Base-by-base conservation (phyloP, 169 alveolate genomes). In the Eimeria falciformis region DNA sequence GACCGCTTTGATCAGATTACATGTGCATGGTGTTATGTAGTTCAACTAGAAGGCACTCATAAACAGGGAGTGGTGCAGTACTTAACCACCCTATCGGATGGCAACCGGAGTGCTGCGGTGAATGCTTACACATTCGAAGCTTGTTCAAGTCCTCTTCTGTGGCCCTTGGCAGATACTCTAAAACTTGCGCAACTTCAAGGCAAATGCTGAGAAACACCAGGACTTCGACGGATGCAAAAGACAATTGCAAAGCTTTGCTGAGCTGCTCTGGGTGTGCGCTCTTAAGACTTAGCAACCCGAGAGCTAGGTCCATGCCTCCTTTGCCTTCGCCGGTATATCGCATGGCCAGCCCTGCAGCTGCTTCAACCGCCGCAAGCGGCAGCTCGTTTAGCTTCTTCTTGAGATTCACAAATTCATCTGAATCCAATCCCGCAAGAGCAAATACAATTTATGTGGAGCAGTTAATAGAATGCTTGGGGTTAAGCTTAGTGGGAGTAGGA, bases 291-390 rank as follows among this genome's bases (percentile, higher is more conserved):
- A 79, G 43, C 73, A 79, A 27, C 37, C 55, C 89, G 29, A 79
- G 23, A 33, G 89, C 89, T 53, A 53, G 45, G 4, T 79, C 89
- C 89, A 55, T 27, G 56, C 89, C 89, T 53, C 89, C 89, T 55
- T 79, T 79, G 37, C 89, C 89, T 14, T 79, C 89, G 53, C 55
- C 33, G 75, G 55, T 29, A 73, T 79, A 79, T n/a, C 89, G 89
- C n/a, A 79, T 50, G 56, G 89, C 9, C 89, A 69, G 55, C 5
- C 89, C 89, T 21, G 89, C 73, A 55, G 89, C 89, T 55, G 73
- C 5, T 55, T 79, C 89, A 11, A 79, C 89, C 17, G 89, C 55
- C 65, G 12, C 75, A 1, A 55, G 55, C 55, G 89, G 89, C 2
- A 79, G 75, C 27, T 55, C 75, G 27, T 79, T 73, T 29, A 79